Percentiles rank a stretch among this genome's conserved stretches.
Conservation (phyloP, 2,329 filamentous ascomycete genomes). For the Phialophora verrucosa region DNA sequence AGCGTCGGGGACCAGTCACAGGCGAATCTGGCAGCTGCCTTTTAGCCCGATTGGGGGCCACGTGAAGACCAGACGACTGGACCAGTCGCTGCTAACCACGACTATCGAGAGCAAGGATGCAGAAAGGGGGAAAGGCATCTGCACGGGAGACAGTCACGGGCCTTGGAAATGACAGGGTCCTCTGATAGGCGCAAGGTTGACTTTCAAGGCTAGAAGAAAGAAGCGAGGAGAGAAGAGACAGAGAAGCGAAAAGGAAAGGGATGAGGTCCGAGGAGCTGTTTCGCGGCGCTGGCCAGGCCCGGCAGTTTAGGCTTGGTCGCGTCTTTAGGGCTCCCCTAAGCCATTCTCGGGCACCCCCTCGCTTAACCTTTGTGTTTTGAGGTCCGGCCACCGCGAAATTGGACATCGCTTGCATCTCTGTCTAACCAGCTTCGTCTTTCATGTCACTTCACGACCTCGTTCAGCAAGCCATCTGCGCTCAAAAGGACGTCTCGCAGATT, state of each 20-base stretch:
- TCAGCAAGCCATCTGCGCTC: slow-evolving; percentile 12
- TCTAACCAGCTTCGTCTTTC: slow-evolving; percentile 7
- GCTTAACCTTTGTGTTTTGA: slow-evolving; percentile 3
- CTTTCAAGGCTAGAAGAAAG: background rate
- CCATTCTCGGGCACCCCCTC: slow-evolving; percentile 2
- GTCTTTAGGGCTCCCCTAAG: slow-evolving; percentile 1
- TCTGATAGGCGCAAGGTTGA: slow-evolving; percentile 4
- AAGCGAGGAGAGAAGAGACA: background rate
- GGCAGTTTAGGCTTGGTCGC: background rate
- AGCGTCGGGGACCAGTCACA: slow-evolving; percentile 21
- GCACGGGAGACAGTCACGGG: background rate
- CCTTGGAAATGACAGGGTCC: background rate
- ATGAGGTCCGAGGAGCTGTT: background rate
- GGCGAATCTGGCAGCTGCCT: slow-evolving; percentile 22
- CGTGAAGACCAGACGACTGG: slow-evolving; percentile 1
- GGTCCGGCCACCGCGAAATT: slow-evolving; percentile 9
- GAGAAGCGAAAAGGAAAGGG: slow-evolving; percentile 9
- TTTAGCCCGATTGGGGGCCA: slow-evolving; percentile 18
- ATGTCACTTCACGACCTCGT: background rate
- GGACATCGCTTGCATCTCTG: background rate
- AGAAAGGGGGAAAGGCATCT: background rate
- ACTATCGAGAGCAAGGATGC: slow-evolving; percentile 3
- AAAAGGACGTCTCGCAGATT: slow-evolving; percentile 25
- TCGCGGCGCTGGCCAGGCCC: background rate
- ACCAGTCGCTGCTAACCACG: slow-evolving; percentile 4